Percentiles rank a stretch among this genome's conserved stretches.
These are phyloP conservation scores for Eimeria acervulina DNA, from an alignment of 169 alveolate genomes.

Conservation along the genomic window DNA sequence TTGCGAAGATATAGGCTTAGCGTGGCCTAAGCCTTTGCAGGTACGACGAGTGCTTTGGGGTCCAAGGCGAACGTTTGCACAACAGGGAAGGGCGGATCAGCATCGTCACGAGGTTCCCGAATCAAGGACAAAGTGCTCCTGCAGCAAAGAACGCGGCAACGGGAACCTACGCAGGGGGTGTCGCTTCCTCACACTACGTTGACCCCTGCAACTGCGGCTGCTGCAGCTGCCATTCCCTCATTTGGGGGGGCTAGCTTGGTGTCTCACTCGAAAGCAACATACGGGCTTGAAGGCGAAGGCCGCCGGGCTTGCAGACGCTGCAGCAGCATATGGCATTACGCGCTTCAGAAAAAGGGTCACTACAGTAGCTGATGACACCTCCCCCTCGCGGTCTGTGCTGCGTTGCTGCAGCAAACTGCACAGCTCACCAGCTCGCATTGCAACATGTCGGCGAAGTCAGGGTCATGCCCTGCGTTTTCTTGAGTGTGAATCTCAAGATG, in stretches of 20 bases:
- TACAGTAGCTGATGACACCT: neutral
- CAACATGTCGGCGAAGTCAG: constrained; percentile 69
- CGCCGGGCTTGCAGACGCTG: constrained; percentile 76
- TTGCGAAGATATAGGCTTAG: neutral
- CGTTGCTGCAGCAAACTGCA: constrained; percentile 35
- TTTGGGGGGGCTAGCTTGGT: neutral
- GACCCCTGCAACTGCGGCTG: neutral
- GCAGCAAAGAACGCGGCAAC: constrained; percentile 21
- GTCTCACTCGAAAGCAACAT: constrained; percentile 59
- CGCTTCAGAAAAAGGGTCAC: neutral
- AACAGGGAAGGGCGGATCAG: constrained; percentile 71
- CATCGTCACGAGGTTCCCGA: constrained; percentile 54
- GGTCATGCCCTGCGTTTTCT: constrained; percentile 53
- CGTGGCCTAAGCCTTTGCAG: constrained; percentile 45
- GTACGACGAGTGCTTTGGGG: constrained; percentile 59
- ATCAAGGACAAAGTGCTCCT: constrained; percentile 75
- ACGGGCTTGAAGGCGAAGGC: constrained; percentile 57
- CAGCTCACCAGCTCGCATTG: constrained; percentile 71
- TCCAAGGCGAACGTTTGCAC: constrained; percentile 75
- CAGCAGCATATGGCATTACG: neutral
- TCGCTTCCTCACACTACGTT: neutral
- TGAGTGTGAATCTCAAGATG: constrained; percentile 57
- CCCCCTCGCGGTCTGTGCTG: constrained; percentile 1
- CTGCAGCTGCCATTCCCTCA: constrained; percentile 2
- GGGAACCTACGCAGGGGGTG: neutral